phyloP scores from a whole-genome alignment of 805 yeast species.

The Komagataella pastoris region DNA sequence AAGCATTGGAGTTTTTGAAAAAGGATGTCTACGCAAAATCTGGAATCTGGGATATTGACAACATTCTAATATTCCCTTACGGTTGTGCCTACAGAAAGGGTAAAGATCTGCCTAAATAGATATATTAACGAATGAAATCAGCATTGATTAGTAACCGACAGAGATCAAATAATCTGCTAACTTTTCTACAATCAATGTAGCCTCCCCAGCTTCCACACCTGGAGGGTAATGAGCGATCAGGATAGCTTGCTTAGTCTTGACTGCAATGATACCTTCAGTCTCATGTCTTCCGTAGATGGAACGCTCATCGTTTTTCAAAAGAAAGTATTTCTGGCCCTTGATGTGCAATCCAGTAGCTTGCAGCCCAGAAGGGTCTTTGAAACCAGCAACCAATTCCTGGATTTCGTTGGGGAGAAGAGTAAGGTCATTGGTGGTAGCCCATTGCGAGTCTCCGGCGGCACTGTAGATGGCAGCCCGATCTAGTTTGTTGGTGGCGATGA shows the following conservation, averaged over 20 bases:
- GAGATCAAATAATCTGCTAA: conserved; percentile 89
- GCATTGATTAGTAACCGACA: conserved; percentile 49
- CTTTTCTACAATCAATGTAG: conserved; percentile 88
- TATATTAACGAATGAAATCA: conserved; percentile 1
- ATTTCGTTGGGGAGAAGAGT: conserved; percentile 59
- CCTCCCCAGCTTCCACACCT: conserved; percentile 88
- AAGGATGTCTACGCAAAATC: conserved; percentile 46
- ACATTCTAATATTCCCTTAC: conserved; percentile 42
- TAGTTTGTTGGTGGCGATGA: conserved; percentile 73
- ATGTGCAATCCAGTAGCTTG: conserved; percentile 82
- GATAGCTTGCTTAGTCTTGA: conserved; percentile 88
- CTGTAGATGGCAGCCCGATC: conserved; percentile 92
- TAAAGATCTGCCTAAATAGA: conserved; percentile 10
- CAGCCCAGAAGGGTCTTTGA: conserved; percentile 61
- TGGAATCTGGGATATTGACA: conserved; percentile 69
- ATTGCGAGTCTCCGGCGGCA: conserved; percentile 84
- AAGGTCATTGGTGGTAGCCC: conserved; percentile 78
- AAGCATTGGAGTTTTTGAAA: conserved; percentile 50
- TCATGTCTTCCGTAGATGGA: conserved; percentile 81
- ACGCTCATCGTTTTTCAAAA: conserved; percentile 82
- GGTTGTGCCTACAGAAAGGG: conserved; percentile 32
- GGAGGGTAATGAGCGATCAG: conserved; percentile 90
- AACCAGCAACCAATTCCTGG: conserved; percentile 62
- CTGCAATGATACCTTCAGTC: conserved; percentile 74
- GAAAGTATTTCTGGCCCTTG: conserved; percentile 76